Base-by-base conservation (phyloP, 495 filamentous ascomycete species). In the Penicillium coprophilum region DNA sequence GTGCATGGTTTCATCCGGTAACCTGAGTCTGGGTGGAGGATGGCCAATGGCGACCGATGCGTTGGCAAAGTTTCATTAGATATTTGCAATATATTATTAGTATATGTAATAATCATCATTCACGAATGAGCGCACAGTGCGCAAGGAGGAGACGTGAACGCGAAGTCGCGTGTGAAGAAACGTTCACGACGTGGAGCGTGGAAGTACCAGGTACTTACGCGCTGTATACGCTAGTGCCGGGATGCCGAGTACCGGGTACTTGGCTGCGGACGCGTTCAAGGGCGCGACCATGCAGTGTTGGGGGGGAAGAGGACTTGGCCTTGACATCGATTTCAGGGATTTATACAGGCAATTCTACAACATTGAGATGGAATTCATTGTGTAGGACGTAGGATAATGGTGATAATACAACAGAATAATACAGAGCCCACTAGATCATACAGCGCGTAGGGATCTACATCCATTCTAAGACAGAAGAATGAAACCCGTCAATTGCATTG, bases 401-500 rank as follows among this genome's bases (percentile, higher is more conserved):
- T 17, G 9, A 3, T 2, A 38, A 38, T n/a, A 38, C 15, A 15
- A 38, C 34, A 38, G n/a, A n/a, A n/a, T n/a, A n/a, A n/a, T 34
- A 34, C 32, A 11, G 11, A 32, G 30, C n/a, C n/a, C n/a, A n/a
- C n/a, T 34, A n/a, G 32, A 36, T 17, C 9, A 41, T 43, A 44
- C 43, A 17, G 43, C 53, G 53, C 53, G 43, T 47, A 47, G n/a
- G 0, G 45, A 47, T 38, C 53, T 39, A 15, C 34, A 50, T 27
- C 32, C 20, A 15, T 46, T 30, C n/a, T 15, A 8, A 46, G 40
- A 43, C 40, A 43, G 5, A 47, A 48, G 50, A 48, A 58, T 47
- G 49, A 31, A 47, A 46, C 40, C 40, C 40, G 27, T 30, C 41
- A 58, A 65, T 56, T 46, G 53, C 28, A 62, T 62, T 65, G 55